phyloP scores from a whole-genome alignment of 2,329 filamentous ascomycete genomes.

The Coleophoma cylindrospora region DNA sequence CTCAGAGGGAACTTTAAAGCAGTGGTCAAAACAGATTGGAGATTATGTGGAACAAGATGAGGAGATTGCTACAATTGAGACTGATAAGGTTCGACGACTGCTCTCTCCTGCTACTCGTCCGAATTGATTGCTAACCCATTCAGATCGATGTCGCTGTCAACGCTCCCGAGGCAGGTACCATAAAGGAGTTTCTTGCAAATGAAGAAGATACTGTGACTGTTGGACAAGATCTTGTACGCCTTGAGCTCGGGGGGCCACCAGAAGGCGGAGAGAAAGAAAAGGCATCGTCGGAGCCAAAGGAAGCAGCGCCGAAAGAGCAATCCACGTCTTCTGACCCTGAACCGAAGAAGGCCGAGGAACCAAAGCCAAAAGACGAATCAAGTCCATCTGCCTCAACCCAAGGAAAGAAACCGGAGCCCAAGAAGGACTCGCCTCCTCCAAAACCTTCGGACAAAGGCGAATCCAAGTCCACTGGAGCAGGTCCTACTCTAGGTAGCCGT shows the following conservation, averaged over 20 bases:
- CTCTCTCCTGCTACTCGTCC: constrained; percentile 3
- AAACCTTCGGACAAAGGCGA: constrained; percentile 30
- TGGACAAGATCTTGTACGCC: constrained; percentile 81
- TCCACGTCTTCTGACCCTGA: constrained; percentile 42
- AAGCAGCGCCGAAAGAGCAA: constrained; percentile 50
- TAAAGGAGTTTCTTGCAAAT: constrained; percentile 85
- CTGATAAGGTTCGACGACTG: constrained; percentile 72
- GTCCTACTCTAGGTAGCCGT: constrained; percentile 59
- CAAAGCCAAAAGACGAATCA: constrained; percentile 33
- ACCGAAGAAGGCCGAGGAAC: constrained; percentile 31
- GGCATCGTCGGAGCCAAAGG: constrained; percentile 49
- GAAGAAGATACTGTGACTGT: constrained; percentile 96
- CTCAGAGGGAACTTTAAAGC: constrained; percentile 93
- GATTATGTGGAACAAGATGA: constrained; percentile 94
- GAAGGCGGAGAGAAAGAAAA: constrained; percentile 49
- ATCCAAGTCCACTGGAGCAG: constrained; percentile 26
- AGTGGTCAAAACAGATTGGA: constrained; percentile 87
- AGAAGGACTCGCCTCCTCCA: constrained; percentile 31
- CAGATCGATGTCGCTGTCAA: constrained; percentile 97
- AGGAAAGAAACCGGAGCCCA: constrained; percentile 36
- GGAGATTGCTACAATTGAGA: constrained; percentile 98
- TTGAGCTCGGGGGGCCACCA: constrained; percentile 71
- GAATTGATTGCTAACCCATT: not conserved
- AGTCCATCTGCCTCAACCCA: constrained; percentile 32
- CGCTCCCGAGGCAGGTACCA: constrained; percentile 81